Evolutionary conservation across 768 basidiomycete species (phyloP).

Genomic region (Macrolepiota fuliginosa): DNA sequence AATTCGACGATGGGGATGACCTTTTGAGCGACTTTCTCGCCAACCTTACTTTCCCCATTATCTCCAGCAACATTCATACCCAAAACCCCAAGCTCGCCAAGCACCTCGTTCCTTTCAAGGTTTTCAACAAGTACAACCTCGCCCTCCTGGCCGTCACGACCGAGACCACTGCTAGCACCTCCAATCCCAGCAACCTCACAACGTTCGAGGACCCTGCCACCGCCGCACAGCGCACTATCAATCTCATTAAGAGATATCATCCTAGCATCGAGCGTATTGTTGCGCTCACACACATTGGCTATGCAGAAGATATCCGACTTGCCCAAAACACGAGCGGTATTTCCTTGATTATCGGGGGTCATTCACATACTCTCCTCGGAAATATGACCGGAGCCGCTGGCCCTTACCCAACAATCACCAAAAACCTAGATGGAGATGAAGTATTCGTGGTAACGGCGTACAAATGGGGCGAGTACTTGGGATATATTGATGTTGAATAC

Average conservation of each 20-base stretch:
- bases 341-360: slow-evolving; percentile 41
- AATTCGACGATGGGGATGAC: slow-evolving; percentile 43
- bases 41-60: slow-evolving; percentile 41
- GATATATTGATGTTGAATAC: slow-evolving; percentile 41
- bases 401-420: slow-evolving; percentile 41
- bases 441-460: slow-evolving; percentile 46
- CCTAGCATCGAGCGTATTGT: slow-evolving; percentile 35
- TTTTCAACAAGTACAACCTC: slow-evolving; percentile 36
- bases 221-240: slow-evolving; percentile 34
- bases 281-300: slow-evolving; percentile 46
- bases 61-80: slow-evolving; percentile 43
- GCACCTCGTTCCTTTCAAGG: slow-evolving; percentile 35
- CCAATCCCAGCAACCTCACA: slow-evolving; percentile 35
- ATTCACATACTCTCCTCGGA: slow-evolving; percentile 44
- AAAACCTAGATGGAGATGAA: slow-evolving; percentile 42
- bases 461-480: slow-evolving; percentile 46
- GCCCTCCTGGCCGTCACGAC: slow-evolving; percentile 44
- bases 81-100: slow-evolving; percentile 29
- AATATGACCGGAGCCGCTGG: slow-evolving; percentile 36
- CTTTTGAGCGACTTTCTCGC: slow-evolving; percentile 33
- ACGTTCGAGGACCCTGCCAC: slow-evolving; percentile 36
- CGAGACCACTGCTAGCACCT: slow-evolving; percentile 34
- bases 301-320: slow-evolving; percentile 39
- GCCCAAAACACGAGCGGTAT: slow-evolving; percentile 37
- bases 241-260: slow-evolving; percentile 30